Conservation (phyloP, 495 filamentous ascomycete species). For the Penicillium maclennaniae region DNA sequence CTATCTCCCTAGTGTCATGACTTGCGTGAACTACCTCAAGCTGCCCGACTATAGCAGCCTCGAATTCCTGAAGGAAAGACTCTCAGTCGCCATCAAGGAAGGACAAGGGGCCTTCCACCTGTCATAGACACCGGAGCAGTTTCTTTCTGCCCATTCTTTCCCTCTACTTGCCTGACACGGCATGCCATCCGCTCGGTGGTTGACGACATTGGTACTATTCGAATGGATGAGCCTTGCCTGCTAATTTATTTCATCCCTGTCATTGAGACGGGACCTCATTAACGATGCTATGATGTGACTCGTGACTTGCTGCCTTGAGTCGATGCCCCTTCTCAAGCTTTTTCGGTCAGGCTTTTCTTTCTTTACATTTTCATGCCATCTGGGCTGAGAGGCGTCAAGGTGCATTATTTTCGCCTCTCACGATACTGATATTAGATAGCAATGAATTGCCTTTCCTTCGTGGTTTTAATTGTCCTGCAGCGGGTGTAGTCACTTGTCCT, state of each 20-base stretch:
- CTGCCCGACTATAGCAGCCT: slow-evolving; percentile 90
- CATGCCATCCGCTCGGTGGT: not conserved
- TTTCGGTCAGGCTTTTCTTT: slow-evolving; percentile 23
- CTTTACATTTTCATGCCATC: slow-evolving; percentile 13
- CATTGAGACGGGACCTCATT: slow-evolving; percentile 2
- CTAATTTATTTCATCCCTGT: slow-evolving; percentile 1
- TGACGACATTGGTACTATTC: slow-evolving; percentile 8
- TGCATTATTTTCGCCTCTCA: slow-evolving; percentile 10
- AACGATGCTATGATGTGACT: slow-evolving; percentile 24
- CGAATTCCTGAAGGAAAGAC: slow-evolving; percentile 66
- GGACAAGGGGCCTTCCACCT: slow-evolving; percentile 99
- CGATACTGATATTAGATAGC: slow-evolving; percentile 38
- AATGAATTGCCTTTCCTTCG: slow-evolving; percentile 21
- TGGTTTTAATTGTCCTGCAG: not conserved
- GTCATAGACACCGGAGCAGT: slow-evolving; percentile 49
- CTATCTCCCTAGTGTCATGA: slow-evolving; percentile 98
- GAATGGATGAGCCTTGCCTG: slow-evolving; percentile 3
- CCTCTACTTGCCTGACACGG: not conserved
- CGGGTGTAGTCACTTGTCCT: not conserved
- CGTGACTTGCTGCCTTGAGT: slow-evolving; percentile 20
- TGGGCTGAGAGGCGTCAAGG: slow-evolving; percentile 22
- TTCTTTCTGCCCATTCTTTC: too few relatives aligned
- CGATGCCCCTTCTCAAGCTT: slow-evolving; percentile 16
- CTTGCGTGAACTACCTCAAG: slow-evolving; percentile 98
- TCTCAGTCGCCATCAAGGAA: slow-evolving; percentile 86